A percentile compares a stretch with the other conserved stretches of the same genome.
phyloP scores from a whole-genome alignment of 106 monocot species.

The Posidonia australis region DNA sequence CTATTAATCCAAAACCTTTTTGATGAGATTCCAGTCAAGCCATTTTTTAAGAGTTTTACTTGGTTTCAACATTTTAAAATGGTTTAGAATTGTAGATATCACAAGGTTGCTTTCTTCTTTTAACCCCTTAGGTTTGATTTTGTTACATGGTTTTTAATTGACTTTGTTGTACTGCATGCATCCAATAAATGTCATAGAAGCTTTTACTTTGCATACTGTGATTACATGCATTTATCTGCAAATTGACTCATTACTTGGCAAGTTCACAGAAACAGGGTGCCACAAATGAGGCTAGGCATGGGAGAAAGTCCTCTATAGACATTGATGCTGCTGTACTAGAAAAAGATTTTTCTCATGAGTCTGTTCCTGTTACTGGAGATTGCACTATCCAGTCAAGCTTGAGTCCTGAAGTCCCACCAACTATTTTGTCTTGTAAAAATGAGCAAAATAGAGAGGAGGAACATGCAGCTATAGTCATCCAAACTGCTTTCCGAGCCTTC shows the following conservation, averaged over 20 bases:
- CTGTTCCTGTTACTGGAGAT: conserved; percentile 11
- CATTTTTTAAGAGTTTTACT: too few relatives aligned
- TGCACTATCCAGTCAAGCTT: conserved; percentile 22
- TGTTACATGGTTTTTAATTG: neutral
- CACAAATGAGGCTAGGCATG: conserved; percentile 19
- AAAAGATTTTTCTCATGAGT: conserved; percentile 17
- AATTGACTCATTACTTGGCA: conserved; percentile 2
- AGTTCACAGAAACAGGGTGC: conserved; percentile 29
- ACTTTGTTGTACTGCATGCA: too few relatives aligned
- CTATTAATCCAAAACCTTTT: too few relatives aligned
- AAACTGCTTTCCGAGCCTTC: conserved; percentile 78
- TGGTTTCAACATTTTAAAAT: too few relatives aligned
- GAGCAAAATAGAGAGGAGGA: conserved; percentile 42
- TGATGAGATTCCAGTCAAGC: too few relatives aligned
- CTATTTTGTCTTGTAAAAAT: conserved; percentile 26
- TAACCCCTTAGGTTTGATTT: neutral
- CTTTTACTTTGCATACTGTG: too few relatives aligned
- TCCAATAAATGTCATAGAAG: too few relatives aligned
- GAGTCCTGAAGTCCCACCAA: conserved; percentile 24
- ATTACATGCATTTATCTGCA: too few relatives aligned
- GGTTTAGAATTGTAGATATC: too few relatives aligned
- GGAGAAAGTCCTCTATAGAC: conserved; percentile 29
- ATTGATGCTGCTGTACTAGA: conserved; percentile 20
- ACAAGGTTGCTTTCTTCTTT: neutral
- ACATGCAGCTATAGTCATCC: conserved; percentile 71